phyloP scores from a whole-genome alignment of 2,329 filamentous ascomycete genomes.

The Arthrobotrys megalospora region DNA sequence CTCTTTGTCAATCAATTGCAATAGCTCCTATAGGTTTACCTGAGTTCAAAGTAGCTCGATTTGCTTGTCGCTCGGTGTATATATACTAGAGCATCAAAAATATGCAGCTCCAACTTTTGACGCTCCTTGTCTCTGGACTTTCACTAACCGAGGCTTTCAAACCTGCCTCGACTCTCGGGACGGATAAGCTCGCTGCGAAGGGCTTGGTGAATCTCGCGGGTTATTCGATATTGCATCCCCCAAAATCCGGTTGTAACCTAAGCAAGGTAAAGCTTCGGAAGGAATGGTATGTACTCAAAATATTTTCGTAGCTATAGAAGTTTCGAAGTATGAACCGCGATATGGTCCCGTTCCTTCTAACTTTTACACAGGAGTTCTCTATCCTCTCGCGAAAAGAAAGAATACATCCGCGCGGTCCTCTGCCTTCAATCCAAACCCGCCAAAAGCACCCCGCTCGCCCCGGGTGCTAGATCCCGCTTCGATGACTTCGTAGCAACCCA shows the following conservation, averaged over 20 bases:
- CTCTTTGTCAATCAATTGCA: neutral
- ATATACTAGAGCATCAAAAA: neutral
- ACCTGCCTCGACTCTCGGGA: conserved; percentile 40
- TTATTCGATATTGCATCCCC: conserved; percentile 35
- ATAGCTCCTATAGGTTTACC: no score
- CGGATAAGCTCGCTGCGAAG: conserved; percentile 49
- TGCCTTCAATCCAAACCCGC: conserved; percentile 65
- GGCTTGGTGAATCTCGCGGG: conserved; percentile 42
- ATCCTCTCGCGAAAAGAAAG: conserved; percentile 63
- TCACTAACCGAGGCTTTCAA: conserved; percentile 34
- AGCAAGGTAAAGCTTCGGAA: conserved; percentile 42
- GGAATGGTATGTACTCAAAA: conserved; percentile 30
- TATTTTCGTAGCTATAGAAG: neutral
- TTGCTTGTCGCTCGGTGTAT: neutral
- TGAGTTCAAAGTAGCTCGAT: neutral
- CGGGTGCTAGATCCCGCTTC: conserved; percentile 61
- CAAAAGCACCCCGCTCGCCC: conserved; percentile 60
- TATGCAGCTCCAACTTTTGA: conserved; percentile 48
- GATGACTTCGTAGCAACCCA: conserved; percentile 66
- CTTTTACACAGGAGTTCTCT: conserved; percentile 62
- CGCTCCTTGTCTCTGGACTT: conserved; percentile 24
- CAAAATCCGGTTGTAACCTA: conserved; percentile 44
- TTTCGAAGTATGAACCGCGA: neutral
- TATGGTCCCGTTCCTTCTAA: neutral
- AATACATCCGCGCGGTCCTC: conserved; percentile 64